These are phyloP conservation scores for Chalciporus piperatoides DNA, from an alignment of 1,284 basidiomycete species.

Conservation along the genomic window DNA sequence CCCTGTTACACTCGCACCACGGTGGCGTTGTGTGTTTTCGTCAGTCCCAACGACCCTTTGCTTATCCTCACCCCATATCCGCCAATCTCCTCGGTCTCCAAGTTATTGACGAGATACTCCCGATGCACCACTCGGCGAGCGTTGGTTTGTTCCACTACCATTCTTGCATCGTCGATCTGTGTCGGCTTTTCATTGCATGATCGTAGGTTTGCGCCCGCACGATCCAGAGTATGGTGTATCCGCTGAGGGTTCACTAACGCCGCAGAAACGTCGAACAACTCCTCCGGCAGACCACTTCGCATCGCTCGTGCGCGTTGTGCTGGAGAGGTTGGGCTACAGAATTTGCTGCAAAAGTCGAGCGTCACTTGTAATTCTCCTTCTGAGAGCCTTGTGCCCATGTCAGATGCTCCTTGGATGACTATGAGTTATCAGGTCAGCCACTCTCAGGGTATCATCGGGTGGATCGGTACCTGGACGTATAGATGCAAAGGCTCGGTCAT, in stretches of 20 bases:
- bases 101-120: slow-evolving; percentile 51
- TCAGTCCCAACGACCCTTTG: slow-evolving; percentile 46
- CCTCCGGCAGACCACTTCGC: slow-evolving; percentile 23
- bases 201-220: slow-evolving; percentile 1
- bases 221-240: slow-evolving; percentile 34
- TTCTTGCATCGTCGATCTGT: slow-evolving; percentile 35
- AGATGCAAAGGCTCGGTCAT: slow-evolving; percentile 54
- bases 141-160: slow-evolving; percentile 52
- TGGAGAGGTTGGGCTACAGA: slow-evolving; percentile 55
- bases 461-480: slow-evolving; percentile 47
- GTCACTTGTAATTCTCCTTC: slow-evolving; percentile 67
- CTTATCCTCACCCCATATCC: slow-evolving; percentile 48
- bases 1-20: too few species aligned
- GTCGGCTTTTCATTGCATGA: slow-evolving; percentile 16
- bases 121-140: slow-evolving; percentile 49
- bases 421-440: not conserved
- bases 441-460: not conserved
- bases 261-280: slow-evolving; percentile 44
- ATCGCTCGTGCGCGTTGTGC: slow-evolving; percentile 39
- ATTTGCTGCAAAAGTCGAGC: slow-evolving; percentile 56
- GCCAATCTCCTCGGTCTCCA: slow-evolving; percentile 48
- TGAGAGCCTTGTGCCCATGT: slow-evolving; percentile 64
- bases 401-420: slow-evolving; percentile 76
- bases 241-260: slow-evolving; percentile 44
- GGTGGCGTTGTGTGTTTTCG: not conserved